Conservation (phyloP, 306 rosid species). For the Trifolium fragiferum region DNA sequence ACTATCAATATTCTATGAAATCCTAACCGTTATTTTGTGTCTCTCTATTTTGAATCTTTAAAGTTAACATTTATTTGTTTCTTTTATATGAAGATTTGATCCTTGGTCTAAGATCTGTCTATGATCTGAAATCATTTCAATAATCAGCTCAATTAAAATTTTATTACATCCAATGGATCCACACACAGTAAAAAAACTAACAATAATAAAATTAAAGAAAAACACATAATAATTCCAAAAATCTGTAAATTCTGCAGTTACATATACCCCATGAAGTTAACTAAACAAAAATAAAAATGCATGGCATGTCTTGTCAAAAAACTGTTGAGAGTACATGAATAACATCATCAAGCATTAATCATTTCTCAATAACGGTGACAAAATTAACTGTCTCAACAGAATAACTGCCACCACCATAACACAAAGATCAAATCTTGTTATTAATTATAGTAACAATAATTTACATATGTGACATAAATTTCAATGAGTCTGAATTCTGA, state of each 20-base stretch:
- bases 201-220: not conserved
- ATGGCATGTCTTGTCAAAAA: constrained; percentile 53
- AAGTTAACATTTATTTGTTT: too few species aligned
- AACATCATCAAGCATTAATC: constrained; percentile 42
- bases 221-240: constrained; percentile 42
- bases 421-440: constrained; percentile 27
- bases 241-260: constrained; percentile 55
- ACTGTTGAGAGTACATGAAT: not conserved
- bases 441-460: constrained; percentile 4
- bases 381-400: constrained; percentile 69
- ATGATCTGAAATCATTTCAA: not conserved
- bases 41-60: too few species aligned
- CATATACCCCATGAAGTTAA: constrained; percentile 27
- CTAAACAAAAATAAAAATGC: constrained; percentile 40
- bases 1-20: too few species aligned
- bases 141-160: too few species aligned
- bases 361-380: constrained; percentile 49
- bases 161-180: constrained; percentile 8
- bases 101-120: not conserved
- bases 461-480: constrained; percentile 36
- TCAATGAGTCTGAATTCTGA: constrained; percentile 16
- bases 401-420: constrained; percentile 53
- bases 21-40: too few species aligned
- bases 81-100: too few species aligned
- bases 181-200: not conserved